Base-by-base conservation (phyloP, 139 green algal genomes). In the Picochlorum costavermella region DNA sequence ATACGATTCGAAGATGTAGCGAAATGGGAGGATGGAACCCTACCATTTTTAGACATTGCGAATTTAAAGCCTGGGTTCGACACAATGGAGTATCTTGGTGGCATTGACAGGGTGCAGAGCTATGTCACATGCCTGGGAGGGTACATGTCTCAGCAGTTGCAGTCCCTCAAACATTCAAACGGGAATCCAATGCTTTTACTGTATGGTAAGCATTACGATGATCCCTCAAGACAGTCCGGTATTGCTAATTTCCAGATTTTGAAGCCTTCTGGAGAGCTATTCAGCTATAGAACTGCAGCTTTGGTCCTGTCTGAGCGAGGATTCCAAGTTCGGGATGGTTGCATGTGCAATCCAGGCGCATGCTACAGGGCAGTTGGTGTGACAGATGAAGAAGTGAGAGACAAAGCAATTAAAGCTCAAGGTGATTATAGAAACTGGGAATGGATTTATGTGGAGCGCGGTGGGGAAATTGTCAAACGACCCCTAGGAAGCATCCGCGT, bases 301-400 rank as follows among this genome's bases (percentile, higher is more conserved):
- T 78, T 74, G 30, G 67, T 97, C 45, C 89, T 87, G 13, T 74
- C 37, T 1, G 67, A 89, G 53, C 60, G 77, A 33, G 56, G 76
- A 45, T 84, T 96, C 51, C 44, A 73, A 11, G 75, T 95, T 46
- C 80, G 91, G 37, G 81, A 77, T 11, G 91, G 91, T 33, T 92
- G 84, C 74, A 90, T 95, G 71, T 97, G 91, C 71, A 97, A 97
- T 73, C 91, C 91, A 14, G 91, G 91, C 4, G 79, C 84, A 12
- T 86, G 80, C 53, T 70, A 73, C 2, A 56, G 40, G 17, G 76
- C 79, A 50, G 53, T 88, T 44, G 71, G 78, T 25, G 65, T 88
- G 9, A 69, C 49, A 20, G 20, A 68, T 1, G 46, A 44, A 0
- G 56, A 60, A 60, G 48, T 17, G 11, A 3, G 1, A 33, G 14